A percentile compares a stretch with the other conserved stretches of the same genome.
These are phyloP conservation scores for Thelonectria rubi DNA, from an alignment of 2,329 filamentous ascomycete genomes.

Conservation along the genomic window DNA sequence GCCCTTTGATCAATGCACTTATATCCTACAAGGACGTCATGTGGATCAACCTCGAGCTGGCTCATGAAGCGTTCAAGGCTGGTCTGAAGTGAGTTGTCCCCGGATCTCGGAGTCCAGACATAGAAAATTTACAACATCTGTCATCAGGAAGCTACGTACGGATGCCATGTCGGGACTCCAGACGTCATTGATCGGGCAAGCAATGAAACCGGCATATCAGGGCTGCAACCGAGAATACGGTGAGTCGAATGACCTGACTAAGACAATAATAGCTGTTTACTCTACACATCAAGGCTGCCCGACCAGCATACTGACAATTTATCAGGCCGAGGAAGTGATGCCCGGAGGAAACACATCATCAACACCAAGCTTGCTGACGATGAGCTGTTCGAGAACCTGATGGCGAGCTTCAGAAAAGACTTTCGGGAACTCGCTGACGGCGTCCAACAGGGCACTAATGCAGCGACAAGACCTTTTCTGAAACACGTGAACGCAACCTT, in stretches of 20 bases:
- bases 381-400: constrained; percentile 45
- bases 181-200: constrained; percentile 50
- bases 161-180: constrained; percentile 48
- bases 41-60: constrained; percentile 40
- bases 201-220: constrained; percentile 49
- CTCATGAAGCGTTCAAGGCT: constrained; percentile 37
- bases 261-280: not conserved
- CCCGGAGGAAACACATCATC: constrained; percentile 49
- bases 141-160: constrained; percentile 45
- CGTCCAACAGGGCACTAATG: constrained; percentile 37
- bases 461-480: constrained; percentile 37
- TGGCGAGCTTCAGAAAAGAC: constrained; percentile 36
- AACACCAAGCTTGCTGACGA: constrained; percentile 35
- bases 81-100: constrained; percentile 13
- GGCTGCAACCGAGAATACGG: constrained; percentile 46
- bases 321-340: constrained; percentile 47
- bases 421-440: constrained; percentile 36
- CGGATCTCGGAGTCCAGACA: not conserved
- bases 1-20: constrained; percentile 40
- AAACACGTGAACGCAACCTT: constrained; percentile 42
- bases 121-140: not conserved
- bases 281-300: not conserved
- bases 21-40: constrained; percentile 42
- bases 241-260: constrained; percentile 27
- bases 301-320: not conserved